A percentile compares a stretch with the other conserved stretches of the same genome.
Conservation (phyloP, 176 grass and related monocot genomes). For the Carex parvula region DNA sequence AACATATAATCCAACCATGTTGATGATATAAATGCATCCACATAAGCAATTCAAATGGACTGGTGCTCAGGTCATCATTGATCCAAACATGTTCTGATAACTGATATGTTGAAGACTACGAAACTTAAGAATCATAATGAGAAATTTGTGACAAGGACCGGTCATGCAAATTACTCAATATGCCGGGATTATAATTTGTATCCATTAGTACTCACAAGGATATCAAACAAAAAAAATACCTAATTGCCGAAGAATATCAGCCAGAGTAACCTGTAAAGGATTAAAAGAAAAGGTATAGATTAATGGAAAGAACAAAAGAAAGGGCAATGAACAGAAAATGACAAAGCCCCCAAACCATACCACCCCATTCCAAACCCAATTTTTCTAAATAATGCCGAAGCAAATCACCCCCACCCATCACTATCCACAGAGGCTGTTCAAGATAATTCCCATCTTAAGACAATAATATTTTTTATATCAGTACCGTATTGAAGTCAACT, state of each 20-base stretch:
- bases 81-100: neutral
- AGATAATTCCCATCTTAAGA: neutral
- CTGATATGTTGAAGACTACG: neutral
- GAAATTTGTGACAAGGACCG: neutral
- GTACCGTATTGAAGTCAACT: slow-evolving; percentile 98
- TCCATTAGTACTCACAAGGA: neutral
- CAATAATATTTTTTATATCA: slow-evolving; percentile 2
- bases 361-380: neutral
- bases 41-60: neutral
- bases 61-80: neutral
- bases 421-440: neutral
- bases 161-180: neutral
- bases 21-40: neutral
- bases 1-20: neutral
- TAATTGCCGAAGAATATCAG: slow-evolving; percentile 91
- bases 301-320: neutral
- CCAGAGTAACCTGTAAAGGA: slow-evolving; percentile 71
- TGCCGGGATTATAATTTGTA: neutral
- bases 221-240: slow-evolving; percentile 41
- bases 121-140: neutral
- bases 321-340: neutral
- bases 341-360: neutral
- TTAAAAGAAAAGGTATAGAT: neutral
- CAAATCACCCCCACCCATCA: neutral
- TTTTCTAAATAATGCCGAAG: neutral